Evolutionary conservation across 2,329 filamentous ascomycete genomes (phyloP), one percentile per base, ranked within the genome.

Genomic region (Aureobasidium sp.): DNA sequence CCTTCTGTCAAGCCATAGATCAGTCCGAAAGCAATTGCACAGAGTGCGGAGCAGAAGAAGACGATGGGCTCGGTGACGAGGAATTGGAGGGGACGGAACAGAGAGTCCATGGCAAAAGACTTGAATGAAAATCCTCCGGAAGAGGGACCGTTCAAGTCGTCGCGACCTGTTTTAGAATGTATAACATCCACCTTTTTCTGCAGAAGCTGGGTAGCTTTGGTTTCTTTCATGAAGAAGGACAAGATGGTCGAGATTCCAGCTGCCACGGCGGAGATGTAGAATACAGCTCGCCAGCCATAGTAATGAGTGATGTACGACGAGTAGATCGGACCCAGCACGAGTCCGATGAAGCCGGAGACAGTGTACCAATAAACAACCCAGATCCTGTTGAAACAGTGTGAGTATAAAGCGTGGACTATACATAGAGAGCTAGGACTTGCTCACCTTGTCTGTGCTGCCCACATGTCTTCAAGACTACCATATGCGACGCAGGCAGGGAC

Each of bases 391-490:
- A 1, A 3, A 17, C 1, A 15, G 2, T 25, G 44, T 45, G 15
- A 45, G 22, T 17, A 17, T 2, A 27, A 15, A 3, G 17, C 41
- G 9, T 5, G 12, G 22, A 5, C 2, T 27, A 27, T 12, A 14
- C 15, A 15, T 20, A 27, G 22, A 42, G 41, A 11, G 2, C 9
- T 45, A 5, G 12, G 15, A 12, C 25, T 12, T 25, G 25, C 44
- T 45, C 14, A 45, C 44, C 44, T 69, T 15, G 70, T 70, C 41
- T 73, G 70, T 1, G 74, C 72, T 61, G 77, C 76, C 69, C 76
- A 81, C 69, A 81, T 75, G 63, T 81, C 79, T 57, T 81, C 77
- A 42, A 81, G 74, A 53, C 75, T 79, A 3, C 79, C 79, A 0
- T 76, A 75, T 8, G 78, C 75, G 3, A 81, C 76, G 15, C 77